Conservation (phyloP, 2,329 filamentous ascomycete genomes). For the Hymenoscyphus infarciens region DNA sequence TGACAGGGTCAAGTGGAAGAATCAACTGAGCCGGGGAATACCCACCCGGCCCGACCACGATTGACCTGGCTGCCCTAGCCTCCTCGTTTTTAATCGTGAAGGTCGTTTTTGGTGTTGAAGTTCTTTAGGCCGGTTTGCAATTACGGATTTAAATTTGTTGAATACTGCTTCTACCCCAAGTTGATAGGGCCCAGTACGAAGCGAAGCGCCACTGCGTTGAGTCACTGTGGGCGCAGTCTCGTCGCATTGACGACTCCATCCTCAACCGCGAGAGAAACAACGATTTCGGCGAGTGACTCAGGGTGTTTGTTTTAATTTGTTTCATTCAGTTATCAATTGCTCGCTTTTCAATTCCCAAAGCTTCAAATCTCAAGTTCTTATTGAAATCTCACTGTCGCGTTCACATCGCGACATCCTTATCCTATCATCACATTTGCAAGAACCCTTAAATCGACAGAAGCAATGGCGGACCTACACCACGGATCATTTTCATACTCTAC, state of each 20-base stretch:
- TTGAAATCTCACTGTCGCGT: neutral
- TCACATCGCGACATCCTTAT: neutral
- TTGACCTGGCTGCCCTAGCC: too few species aligned
- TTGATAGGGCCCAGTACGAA: neutral
- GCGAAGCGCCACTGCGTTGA: neutral
- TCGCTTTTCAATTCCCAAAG: too few species aligned
- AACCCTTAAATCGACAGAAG: neutral
- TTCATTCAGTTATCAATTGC: neutral
- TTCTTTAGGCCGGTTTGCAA: neutral
- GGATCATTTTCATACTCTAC: conserved; percentile 8
- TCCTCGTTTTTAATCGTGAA: too few species aligned
- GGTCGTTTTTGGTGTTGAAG: neutral
- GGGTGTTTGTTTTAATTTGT: neutral
- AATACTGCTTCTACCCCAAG: too few species aligned
- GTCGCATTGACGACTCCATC: neutral
- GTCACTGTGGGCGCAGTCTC: neutral
- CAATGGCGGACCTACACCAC: conserved; percentile 13
- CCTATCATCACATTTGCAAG: neutral
- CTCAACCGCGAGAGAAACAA: neutral
- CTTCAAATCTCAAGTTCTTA: too few species aligned
- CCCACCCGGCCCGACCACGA: too few species aligned
- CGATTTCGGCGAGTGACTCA: conserved; percentile 14
- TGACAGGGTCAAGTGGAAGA: too few species aligned
- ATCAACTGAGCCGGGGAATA: too few species aligned
- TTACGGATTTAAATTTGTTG: too few species aligned